Evolutionary conservation across 495 filamentous ascomycete species (phyloP).

Genomic region (Daldinia bambusicola): DNA sequence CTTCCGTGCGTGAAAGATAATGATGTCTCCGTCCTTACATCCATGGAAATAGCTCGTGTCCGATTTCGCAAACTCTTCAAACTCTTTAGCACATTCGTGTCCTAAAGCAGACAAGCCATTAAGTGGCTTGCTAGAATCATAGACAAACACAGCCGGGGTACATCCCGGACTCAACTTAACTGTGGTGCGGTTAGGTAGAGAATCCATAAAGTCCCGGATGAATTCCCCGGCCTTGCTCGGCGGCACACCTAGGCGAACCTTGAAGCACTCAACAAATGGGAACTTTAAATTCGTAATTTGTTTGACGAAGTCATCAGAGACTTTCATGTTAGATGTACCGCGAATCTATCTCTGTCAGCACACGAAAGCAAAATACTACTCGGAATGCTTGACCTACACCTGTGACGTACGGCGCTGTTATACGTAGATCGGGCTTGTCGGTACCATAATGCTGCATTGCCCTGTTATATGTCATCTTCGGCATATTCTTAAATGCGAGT

Average conservation of each 20-base stretch:
- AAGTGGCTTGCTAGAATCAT: conserved; percentile 74
- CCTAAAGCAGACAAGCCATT: conserved; percentile 79
- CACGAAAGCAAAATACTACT: neutral
- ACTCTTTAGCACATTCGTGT: conserved; percentile 63
- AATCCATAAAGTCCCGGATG: conserved; percentile 73
- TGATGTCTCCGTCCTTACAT: conserved; percentile 73
- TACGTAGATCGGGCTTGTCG: conserved; percentile 90
- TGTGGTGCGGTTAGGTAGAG: conserved; percentile 58
- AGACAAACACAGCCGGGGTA: conserved; percentile 78
- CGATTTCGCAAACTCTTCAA: conserved; percentile 33
- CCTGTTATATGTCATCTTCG: conserved; percentile 71
- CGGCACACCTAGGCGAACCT: conserved; percentile 57
- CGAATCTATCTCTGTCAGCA: conserved; percentile 64
- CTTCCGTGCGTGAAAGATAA: conserved; percentile 82
- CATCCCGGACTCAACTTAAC: conserved; percentile 75
- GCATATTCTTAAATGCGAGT: conserved; percentile 18
- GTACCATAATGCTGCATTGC: conserved; percentile 85
- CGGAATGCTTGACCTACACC: conserved; percentile 50
- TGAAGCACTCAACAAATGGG: conserved; percentile 78
- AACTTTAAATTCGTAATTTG: conserved; percentile 73
- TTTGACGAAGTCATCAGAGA: conserved; percentile 71
- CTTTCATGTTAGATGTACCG: conserved; percentile 61
- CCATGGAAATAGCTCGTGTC: conserved; percentile 31
- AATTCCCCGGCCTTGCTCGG: conserved; percentile 64
- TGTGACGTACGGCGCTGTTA: conserved; percentile 44